These are phyloP conservation scores for Aspergillus campestris DNA, from an alignment of 495 filamentous ascomycete species.

Conservation along the genomic window DNA sequence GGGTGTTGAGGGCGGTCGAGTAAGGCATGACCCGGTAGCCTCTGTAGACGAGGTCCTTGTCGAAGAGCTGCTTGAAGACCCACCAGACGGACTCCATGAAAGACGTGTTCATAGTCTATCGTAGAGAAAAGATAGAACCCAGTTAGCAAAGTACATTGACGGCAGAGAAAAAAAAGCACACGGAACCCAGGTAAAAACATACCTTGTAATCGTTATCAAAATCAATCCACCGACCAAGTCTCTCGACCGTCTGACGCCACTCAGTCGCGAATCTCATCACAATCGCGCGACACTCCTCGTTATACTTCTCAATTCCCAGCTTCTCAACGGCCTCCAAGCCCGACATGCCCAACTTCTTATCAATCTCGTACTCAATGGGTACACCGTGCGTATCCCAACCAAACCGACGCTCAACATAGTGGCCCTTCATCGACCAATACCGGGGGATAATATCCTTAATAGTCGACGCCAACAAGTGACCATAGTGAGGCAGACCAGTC, in stretches of 20 bases:
- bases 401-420: constrained; percentile 65
- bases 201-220: constrained; percentile 98
- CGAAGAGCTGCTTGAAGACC: constrained; percentile 88
- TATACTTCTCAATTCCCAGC: constrained; percentile 85
- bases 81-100: constrained; percentile 98
- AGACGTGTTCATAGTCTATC: constrained; percentile 77
- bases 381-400: constrained; percentile 93
- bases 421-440: constrained; percentile 97
- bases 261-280: constrained; percentile 89
- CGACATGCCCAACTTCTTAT: constrained; percentile 90
- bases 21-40: constrained; percentile 92
- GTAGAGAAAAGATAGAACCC: neutral
- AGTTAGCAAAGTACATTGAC: neutral
- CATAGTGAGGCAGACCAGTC: constrained; percentile 85
- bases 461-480: constrained; percentile 88
- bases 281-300: constrained; percentile 84
- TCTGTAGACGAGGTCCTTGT: constrained; percentile 82
- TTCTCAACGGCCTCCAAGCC: constrained; percentile 82
- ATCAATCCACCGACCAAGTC: constrained; percentile 94
- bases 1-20: constrained; percentile 83
- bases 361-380: constrained; percentile 95
- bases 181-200: neutral
- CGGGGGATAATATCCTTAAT: constrained; percentile 96
- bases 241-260: constrained; percentile 84
- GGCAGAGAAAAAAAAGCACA: neutral